Evolutionary conservation across 2,329 filamentous ascomycete genomes (phyloP).

Genomic region (Clarireedia homoeocarpa): DNA sequence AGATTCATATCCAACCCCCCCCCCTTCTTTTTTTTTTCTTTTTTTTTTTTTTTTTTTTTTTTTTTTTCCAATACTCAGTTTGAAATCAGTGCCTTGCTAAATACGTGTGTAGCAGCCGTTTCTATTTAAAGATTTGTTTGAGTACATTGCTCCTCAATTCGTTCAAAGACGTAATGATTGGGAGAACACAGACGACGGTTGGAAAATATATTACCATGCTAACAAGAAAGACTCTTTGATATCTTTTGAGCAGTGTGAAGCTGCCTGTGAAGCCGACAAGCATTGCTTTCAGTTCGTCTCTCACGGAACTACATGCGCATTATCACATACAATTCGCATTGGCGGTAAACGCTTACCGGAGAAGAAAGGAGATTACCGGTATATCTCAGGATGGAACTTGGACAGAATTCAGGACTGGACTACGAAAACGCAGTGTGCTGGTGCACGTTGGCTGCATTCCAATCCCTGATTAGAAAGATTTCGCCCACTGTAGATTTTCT

Average conservation of each 20-base stretch:
- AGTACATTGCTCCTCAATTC: constrained; percentile 9
- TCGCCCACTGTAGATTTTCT: no score
- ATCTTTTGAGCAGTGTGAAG: constrained; percentile 8
- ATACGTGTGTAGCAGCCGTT: neutral
- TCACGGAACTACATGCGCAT: constrained; percentile 1
- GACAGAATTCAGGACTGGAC: constrained; percentile 9
- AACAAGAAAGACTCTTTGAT: neutral
- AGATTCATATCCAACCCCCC: neutral
- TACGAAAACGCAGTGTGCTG: constrained; percentile 1
- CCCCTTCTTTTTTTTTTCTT: neutral
- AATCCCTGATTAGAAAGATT: constrained; percentile 1
- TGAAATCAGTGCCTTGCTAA: neutral
- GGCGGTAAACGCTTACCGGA: neutral
- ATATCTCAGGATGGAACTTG: constrained; percentile 9
- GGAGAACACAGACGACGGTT: constrained; percentile 5
- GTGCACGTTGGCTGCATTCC: constrained; percentile 7
- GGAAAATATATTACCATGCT: neutral
- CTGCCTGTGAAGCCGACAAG: constrained; percentile 7
- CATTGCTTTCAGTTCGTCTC: constrained; percentile 9
- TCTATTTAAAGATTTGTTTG: neutral
- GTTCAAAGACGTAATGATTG: constrained; percentile 3
- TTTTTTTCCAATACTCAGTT: constrained; percentile 1
- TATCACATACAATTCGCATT: constrained; percentile 7
- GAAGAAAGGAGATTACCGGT: neutral
- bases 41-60: no score